Conservation (phyloP, 257 asterid genomes). For the Gentiana dahurica region DNA sequence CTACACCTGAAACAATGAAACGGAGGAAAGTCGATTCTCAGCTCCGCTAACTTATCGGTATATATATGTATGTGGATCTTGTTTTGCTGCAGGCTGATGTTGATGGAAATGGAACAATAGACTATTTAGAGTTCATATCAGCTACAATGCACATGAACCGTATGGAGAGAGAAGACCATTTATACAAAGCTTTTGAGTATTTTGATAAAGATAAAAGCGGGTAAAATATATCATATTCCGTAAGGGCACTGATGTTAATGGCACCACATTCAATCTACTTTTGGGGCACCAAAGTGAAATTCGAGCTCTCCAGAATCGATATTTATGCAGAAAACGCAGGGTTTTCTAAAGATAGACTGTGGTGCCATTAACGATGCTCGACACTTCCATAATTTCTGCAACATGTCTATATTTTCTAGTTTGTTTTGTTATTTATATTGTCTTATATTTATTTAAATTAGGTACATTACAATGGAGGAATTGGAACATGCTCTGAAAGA, state of each 20-base stretch:
- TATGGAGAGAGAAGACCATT: slow-evolving; percentile 77
- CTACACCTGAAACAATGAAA: too few species aligned
- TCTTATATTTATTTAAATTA: slow-evolving; percentile 13
- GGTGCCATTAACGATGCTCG: too few species aligned
- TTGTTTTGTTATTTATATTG: slow-evolving; percentile 8
- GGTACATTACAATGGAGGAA: slow-evolving; percentile 81
- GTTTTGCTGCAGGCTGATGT: slow-evolving; percentile 62
- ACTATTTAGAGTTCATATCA: slow-evolving; percentile 76
- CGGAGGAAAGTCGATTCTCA: too few species aligned
- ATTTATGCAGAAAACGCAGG: too few species aligned
- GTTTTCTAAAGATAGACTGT: too few species aligned
- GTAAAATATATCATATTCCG: slow-evolving; percentile 18
- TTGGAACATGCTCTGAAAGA: slow-evolving; percentile 69
- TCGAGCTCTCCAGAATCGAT: too few species aligned
- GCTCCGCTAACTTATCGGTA: too few species aligned
- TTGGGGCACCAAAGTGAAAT: too few species aligned
- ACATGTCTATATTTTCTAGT: background rate
- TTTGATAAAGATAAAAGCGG: slow-evolving; percentile 95
- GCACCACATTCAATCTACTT: too few species aligned
- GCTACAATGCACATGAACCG: slow-evolving; percentile 98
- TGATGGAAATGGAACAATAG: slow-evolving; percentile 84
- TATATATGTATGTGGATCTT: background rate
- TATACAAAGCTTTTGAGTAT: slow-evolving; percentile 79
- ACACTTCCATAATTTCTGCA: too few species aligned
- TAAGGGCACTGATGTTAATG: too few species aligned